Conservation (phyloP, 768 basidiomycete species). For the Ramaria rubella region DNA sequence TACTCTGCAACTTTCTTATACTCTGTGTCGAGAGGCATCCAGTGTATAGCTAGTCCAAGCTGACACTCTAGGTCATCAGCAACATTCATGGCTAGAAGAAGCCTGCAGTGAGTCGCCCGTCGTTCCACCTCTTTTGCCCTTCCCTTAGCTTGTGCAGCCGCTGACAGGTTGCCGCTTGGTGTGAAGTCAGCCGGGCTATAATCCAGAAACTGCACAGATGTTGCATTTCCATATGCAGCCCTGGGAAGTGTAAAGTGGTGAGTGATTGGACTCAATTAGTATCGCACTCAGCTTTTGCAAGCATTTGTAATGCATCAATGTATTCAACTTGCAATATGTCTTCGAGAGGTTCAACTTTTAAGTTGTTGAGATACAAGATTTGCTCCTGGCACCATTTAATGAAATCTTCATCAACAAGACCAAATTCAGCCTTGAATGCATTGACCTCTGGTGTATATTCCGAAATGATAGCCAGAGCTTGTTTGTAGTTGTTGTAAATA, state of each 20-base stretch:
- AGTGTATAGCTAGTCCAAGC: slow-evolving; percentile 13
- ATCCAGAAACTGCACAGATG: too few species aligned
- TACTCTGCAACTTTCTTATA: slow-evolving; percentile 6
- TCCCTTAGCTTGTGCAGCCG: too few species aligned
- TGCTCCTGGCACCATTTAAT: neutral
- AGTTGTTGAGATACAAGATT: neutral
- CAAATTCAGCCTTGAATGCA: neutral
- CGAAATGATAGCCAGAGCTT: neutral
- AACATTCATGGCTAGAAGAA: neutral
- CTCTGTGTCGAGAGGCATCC: slow-evolving; percentile 12
- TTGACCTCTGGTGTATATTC: neutral
- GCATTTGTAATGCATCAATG: neutral
- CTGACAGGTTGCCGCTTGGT: neutral
- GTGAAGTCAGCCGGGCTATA: neutral
- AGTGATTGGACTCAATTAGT: neutral
- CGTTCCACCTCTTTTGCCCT: neutral
- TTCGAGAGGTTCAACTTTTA: too few species aligned
- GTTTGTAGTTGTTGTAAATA: too few species aligned
- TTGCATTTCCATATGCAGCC: neutral
- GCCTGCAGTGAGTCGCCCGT: too few species aligned
- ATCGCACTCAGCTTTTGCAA: slow-evolving; percentile 1
- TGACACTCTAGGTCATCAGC: slow-evolving; percentile 8
- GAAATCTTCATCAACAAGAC: too few species aligned
- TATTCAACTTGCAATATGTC: too few species aligned
- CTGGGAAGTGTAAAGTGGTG: neutral